A percentile compares a stretch with the other conserved stretches of the same genome.
These are phyloP conservation scores for Boletus subcaerulescens DNA, from an alignment of 768 basidiomycete species.

Conservation along the genomic window DNA sequence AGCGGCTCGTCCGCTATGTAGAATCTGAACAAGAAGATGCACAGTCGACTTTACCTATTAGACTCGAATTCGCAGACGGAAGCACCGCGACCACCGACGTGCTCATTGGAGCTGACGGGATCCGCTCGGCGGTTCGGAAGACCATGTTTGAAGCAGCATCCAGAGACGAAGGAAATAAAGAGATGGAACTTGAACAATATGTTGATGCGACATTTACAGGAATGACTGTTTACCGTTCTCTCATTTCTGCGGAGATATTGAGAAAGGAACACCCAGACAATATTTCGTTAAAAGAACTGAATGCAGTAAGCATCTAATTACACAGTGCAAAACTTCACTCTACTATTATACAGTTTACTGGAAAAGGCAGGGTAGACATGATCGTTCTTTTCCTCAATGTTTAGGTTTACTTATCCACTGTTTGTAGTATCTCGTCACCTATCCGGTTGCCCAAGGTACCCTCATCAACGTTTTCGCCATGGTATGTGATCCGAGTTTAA, in stretches of 20 bases:
- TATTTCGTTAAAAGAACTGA: conserved; percentile 10
- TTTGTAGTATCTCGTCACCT: conserved; percentile 37
- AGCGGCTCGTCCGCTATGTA: conserved; percentile 19
- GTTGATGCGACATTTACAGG: conserved; percentile 41
- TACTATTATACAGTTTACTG: conserved; percentile 7
- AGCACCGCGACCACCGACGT: conserved; percentile 35
- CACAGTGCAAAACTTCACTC: conserved; percentile 2
- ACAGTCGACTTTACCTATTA: conserved; percentile 22
- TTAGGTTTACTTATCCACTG: not conserved
- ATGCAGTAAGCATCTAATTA: conserved; percentile 20
- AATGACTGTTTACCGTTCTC: conserved; percentile 36
- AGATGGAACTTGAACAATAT: conserved; percentile 6
- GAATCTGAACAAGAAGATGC: conserved; percentile 15
- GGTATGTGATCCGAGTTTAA: conserved; percentile 27
- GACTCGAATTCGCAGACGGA: conserved; percentile 14
- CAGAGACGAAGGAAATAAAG: not conserved
- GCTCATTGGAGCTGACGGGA: conserved; percentile 46
- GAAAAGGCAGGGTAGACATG: conserved; percentile 7
- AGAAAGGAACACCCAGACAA: conserved; percentile 22
- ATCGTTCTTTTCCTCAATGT: not conserved
- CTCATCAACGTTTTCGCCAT: conserved; percentile 37
- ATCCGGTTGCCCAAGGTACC: conserved; percentile 38
- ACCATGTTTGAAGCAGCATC: conserved; percentile 20
- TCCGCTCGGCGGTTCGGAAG: conserved; percentile 31
- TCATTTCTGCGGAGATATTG: conserved; percentile 37